These are phyloP conservation scores for Claviceps fusiformis DNA, from an alignment of 2,329 filamentous ascomycete genomes.

Conservation along the genomic window DNA sequence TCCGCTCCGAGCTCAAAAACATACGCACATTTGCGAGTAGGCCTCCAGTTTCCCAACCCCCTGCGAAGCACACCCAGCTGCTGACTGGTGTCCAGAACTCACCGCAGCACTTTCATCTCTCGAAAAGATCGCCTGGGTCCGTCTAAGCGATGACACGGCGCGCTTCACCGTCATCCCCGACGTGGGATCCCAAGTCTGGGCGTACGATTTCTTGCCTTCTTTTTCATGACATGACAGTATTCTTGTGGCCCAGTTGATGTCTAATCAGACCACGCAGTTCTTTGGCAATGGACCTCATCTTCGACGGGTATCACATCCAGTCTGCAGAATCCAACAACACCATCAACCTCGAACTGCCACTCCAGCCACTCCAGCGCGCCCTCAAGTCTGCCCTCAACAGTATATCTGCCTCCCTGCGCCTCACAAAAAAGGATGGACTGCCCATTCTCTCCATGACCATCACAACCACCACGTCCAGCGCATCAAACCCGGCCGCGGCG, in stretches of 20 bases:
- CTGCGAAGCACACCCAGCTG: neutral
- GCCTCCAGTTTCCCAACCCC: constrained; percentile 8
- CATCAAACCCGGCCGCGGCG: constrained; percentile 12
- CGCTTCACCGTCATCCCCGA: constrained; percentile 95
- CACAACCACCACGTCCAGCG: constrained; percentile 52
- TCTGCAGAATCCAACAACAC: constrained; percentile 72
- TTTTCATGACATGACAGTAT: neutral
- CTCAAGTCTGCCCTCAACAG: constrained; percentile 77
- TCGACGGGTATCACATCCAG: constrained; percentile 72
- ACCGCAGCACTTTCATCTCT: constrained; percentile 50
- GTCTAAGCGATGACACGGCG: constrained; percentile 72
- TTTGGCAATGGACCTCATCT: constrained; percentile 66
- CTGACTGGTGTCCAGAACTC: constrained; percentile 34
- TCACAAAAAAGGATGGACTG: constrained; percentile 83
- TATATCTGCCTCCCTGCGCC: constrained; percentile 67
- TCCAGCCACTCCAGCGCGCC: constrained; percentile 79
- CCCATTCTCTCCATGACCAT: constrained; percentile 86
- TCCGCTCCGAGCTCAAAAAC: constrained; percentile 52
- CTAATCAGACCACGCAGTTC: constrained; percentile 25
- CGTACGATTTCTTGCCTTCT: constrained; percentile 39
- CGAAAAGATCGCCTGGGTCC: constrained; percentile 81
- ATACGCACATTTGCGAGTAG: constrained; percentile 53
- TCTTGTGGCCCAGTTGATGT: neutral
- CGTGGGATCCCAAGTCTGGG: constrained; percentile 92
- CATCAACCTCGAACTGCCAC: constrained; percentile 90